Base-by-base conservation (phyloP, 148 eudicot genomes). In the Pouteria glomerata region DNA sequence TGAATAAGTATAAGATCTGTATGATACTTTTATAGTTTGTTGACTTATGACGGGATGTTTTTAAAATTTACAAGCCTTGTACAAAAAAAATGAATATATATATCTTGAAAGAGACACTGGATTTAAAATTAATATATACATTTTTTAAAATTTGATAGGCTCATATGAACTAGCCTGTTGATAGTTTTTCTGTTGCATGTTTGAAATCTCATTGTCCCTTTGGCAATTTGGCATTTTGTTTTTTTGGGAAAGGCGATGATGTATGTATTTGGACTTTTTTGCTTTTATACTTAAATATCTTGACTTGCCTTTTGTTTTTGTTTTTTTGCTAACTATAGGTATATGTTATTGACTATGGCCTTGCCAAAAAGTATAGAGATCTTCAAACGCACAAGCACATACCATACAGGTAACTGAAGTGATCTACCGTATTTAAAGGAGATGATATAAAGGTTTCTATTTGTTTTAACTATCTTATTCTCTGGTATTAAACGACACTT, bases 331-430 rank as follows among this genome's bases (percentile, higher is more conserved):
- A 55, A 18, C 14, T 68, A 41, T 80, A 95, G 98, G 98, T 95
- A 29, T 94, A 95, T 75, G 83, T 82, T 62, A 95, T 95, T 70
- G 98, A 95, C 83, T 95, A 86, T 82, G 98, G 97, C 73, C 97
- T 91, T 62, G 98, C 89, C 50, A 95, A 94, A 74, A 95, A 95
- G 84, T 95, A 84, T 48, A 86, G 98, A 57, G 98, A 95, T 85
- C 97, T 91, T 67, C 96, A 91, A 72, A 95, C 99, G 66, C 97
- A 95, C 76, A 92, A 92, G 84, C 99, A 95, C 81, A 95, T 95
- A 77, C 96, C 98, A 8, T 95, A 91, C 85, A 91, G 97, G 98
- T 94, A 87, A 60, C 35, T 73, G 39, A 57, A 48, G 41, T 31
- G 1, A 76, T 19, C 44, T 58, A 42, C 27, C 8, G 1, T 58